These are phyloP conservation scores for Apiospora marii DNA, from an alignment of 2,329 filamentous ascomycete species.

Conservation along the genomic window DNA sequence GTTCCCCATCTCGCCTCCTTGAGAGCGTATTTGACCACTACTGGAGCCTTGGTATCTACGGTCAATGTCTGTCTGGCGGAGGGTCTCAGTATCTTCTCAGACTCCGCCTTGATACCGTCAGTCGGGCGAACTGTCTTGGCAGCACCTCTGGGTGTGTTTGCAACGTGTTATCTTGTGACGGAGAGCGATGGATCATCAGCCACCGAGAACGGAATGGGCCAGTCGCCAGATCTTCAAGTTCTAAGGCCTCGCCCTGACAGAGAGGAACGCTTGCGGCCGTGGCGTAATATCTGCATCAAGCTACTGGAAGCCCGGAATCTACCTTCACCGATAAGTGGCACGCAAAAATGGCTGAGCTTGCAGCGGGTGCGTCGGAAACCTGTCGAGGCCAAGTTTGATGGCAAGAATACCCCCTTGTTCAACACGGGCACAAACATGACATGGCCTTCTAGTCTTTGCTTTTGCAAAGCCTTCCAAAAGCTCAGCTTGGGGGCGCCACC, in stretches of 20 bases:
- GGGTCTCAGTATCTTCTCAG: conserved; percentile 56
- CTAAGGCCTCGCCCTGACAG: conserved; percentile 50
- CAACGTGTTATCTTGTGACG: conserved; percentile 48
- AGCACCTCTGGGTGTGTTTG: conserved; percentile 62
- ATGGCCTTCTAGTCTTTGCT: conserved; percentile 64
- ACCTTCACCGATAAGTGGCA: conserved; percentile 50
- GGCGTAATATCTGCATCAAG: conserved; percentile 59
- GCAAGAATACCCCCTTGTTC: conserved; percentile 48
- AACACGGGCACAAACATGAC: conserved; percentile 51
- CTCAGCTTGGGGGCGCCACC: conserved; percentile 48
- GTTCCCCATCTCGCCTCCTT: conserved; percentile 56
- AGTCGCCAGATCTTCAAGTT: conserved; percentile 62
- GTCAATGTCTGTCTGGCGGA: conserved; percentile 56
- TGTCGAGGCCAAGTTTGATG: conserved; percentile 51
- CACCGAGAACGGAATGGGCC: conserved; percentile 49
- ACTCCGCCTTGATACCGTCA: conserved; percentile 50
- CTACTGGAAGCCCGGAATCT: conserved; percentile 60
- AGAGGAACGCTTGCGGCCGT: conserved; percentile 52
- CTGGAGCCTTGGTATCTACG: conserved; percentile 60
- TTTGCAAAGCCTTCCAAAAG: conserved; percentile 56
- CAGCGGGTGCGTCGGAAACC: conserved; percentile 55
- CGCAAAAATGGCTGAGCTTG: conserved; percentile 58
- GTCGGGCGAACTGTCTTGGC: conserved; percentile 57
- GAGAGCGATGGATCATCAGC: conserved; percentile 44
- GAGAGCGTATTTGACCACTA: conserved; percentile 63